Percentiles rank a stretch among this genome's conserved stretches.
Conservation (phyloP, 495 filamentous ascomycete genomes). For the Durotheca rogersii region DNA sequence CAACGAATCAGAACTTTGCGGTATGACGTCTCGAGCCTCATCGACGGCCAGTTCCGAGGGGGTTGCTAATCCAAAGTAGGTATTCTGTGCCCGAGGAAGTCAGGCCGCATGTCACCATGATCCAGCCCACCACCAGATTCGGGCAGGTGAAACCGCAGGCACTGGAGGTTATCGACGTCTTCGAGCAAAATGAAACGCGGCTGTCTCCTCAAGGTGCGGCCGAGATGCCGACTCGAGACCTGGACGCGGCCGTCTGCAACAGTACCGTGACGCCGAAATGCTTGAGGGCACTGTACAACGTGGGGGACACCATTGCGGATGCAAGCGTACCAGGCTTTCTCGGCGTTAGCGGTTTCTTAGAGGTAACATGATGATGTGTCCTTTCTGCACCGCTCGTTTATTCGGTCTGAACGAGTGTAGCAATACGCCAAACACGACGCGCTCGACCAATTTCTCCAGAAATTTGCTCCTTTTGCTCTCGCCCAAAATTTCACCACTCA, state of each 20-base stretch:
- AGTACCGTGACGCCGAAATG: slow-evolving; percentile 58
- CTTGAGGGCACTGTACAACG: slow-evolving; percentile 59
- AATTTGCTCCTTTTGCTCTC: slow-evolving; percentile 48
- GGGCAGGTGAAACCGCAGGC: slow-evolving; percentile 24
- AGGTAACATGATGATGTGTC: slow-evolving; percentile 32
- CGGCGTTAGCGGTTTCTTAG: slow-evolving; percentile 49
- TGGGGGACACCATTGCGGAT: slow-evolving; percentile 53
- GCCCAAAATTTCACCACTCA: slow-evolving; percentile 63
- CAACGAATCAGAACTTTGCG: slow-evolving; percentile 51
- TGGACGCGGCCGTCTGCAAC: slow-evolving; percentile 45
- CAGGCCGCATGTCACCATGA: slow-evolving; percentile 58
- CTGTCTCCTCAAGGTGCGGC: slow-evolving; percentile 10
- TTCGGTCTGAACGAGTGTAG: slow-evolving; percentile 16
- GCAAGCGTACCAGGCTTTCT: slow-evolving; percentile 48
- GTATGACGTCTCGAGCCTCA: slow-evolving; percentile 14
- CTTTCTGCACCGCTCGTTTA: not conserved
- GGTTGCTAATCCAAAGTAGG: slow-evolving; percentile 24
- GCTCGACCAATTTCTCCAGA: slow-evolving; percentile 50
- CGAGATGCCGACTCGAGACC: slow-evolving; percentile 20
- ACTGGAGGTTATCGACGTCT: slow-evolving; percentile 9
- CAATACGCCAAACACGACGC: slow-evolving; percentile 64
- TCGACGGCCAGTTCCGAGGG: slow-evolving; percentile 8
- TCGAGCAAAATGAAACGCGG: slow-evolving; percentile 17
- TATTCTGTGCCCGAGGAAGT: slow-evolving; percentile 65
- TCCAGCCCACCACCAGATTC: slow-evolving; percentile 69